phyloP scores from a whole-genome alignment of 164 flowering plant genomes.

The grape (Vitis vinifera) region ASM3070453v1 NC_081812.1:17564501-17565000 shows the following conservation, averaged over 20 bases:
- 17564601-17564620: no score
- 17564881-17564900: no score
- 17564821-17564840: constrained; percentile 65
- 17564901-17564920: no score
- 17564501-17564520: constrained; percentile 71
- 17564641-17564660: no score
- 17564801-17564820: constrained; percentile 53
- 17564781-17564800: constrained; percentile 58
- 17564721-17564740: constrained; percentile 28
- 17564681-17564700: neutral
- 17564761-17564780: constrained; percentile 60
- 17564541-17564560: neutral
- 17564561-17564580: no score
- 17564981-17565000: no score
- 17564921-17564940: no score
- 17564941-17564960: no score
- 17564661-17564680: neutral
- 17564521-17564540: constrained; percentile 57
- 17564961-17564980: no score
- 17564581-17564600: no score
- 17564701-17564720: constrained; percentile 27
- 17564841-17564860: constrained; percentile 1
- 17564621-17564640: no score
- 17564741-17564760: constrained; percentile 41
- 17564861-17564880: no score